Evolutionary conservation across 768 basidiomycete genomes (phyloP), one percentile per base, ranked within the genome.

Genomic region (Xerocomellus intermedius): DNA sequence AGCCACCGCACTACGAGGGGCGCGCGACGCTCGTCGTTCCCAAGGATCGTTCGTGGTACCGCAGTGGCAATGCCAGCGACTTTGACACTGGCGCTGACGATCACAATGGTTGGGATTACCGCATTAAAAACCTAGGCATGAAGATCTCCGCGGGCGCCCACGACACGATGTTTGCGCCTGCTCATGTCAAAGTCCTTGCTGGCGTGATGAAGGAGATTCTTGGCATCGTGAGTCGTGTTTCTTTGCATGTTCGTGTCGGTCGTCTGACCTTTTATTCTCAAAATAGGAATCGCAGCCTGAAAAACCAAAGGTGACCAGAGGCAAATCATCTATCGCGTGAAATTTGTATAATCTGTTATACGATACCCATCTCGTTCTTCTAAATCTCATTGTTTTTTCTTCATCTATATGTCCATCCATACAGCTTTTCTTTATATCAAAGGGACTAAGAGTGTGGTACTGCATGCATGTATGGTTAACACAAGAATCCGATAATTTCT

Each of bases 121-220:
- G 64, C 32, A 59, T 69, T 44, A 66, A 60, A 35, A 62, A 66
- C 21, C 19, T 68, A 35, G 66, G 60, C 50, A 63, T 69, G 63
- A 69, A 66, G 54, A 16, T 70, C 21, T 57, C 69, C 2, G 55
- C 59, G 6, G 68, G 69, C 16, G 17, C 60, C 3, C 68, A 70
- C n/a, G 68, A 69, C 54, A 68, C 69, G 2, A 68, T 69, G 68
- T 70, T 69, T 35, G 65, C 69, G 2, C 68, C 69, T 48, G 67
- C 69, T 21, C 62, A 70, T 22, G 68, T 70, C 19, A 69, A 69
- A 21, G 61, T 62, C 4, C 69, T 69, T 1, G 66, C 68, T 35
- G 55, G 60, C 0, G 66, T 68, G 36, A 60, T 64, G 37, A 63
- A 64, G 50, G 62, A 52, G 5, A 21, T 55, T 42, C 42, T 63